Percentiles rank a stretch among this genome's conserved stretches.
Conservation (phyloP, 805 yeast species). For the Candida rishiriensis region DNA sequence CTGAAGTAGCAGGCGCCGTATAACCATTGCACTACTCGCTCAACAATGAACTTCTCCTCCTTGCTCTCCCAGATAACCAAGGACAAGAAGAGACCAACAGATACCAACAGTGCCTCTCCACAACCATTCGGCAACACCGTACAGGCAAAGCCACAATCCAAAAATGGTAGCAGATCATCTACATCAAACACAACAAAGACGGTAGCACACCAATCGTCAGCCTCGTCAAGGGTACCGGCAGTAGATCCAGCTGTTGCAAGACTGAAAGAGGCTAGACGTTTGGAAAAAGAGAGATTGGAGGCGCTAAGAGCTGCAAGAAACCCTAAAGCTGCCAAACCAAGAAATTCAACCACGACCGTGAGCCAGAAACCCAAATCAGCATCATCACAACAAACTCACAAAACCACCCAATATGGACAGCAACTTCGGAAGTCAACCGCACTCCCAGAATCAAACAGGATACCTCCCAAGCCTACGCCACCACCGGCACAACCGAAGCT, state of each 20-base stretch:
- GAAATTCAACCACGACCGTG: not conserved
- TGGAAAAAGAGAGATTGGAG: slow-evolving; percentile 42
- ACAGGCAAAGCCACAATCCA: no score
- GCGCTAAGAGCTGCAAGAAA: slow-evolving; percentile 28
- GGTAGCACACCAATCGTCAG: not conserved
- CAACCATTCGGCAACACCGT: no score
- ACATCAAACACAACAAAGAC: no score
- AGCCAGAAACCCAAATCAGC: slow-evolving; percentile 1
- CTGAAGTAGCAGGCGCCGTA: no score
- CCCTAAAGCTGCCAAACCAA: slow-evolving; percentile 4
- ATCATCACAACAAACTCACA: slow-evolving; percentile 7
- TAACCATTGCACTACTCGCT: not conserved
- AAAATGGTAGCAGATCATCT: no score
- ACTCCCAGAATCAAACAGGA: not conserved
- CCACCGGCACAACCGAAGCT: slow-evolving; percentile 37
- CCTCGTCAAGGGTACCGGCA: slow-evolving; percentile 1
- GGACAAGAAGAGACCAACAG: slow-evolving; percentile 14
- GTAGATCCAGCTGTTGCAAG: slow-evolving; percentile 70
- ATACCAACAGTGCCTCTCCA: not conserved
- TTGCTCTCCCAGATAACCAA: slow-evolving; percentile 28
- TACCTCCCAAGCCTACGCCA: slow-evolving; percentile 5
- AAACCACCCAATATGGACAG: slow-evolving; percentile 6
- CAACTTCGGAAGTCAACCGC: no score
- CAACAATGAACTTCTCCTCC: slow-evolving; percentile 9
- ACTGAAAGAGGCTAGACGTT: slow-evolving; percentile 60